Evolutionary conservation across 768 basidiomycete genomes (phyloP), one percentile per base, ranked within the genome.

Genomic region (Amanita brunnescens): DNA sequence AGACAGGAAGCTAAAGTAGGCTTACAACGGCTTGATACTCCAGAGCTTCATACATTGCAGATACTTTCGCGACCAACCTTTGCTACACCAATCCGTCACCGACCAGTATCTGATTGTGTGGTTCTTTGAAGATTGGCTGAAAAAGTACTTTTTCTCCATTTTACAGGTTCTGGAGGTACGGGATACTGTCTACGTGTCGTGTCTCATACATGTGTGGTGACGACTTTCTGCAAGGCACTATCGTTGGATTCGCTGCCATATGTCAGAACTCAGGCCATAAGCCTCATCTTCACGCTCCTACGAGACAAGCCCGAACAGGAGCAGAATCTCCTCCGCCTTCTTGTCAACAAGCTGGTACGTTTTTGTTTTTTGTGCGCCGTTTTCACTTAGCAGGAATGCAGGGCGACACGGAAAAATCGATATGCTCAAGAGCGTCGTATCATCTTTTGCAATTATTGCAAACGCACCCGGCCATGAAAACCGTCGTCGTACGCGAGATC

Each of bases 41-140:
- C 21, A 40, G 16, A 24, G 26, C 12, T 47, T 13, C 38, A 48
- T 47, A 35, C 35, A 26, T 43, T 29, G 49, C 51, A 95, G 93
- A 63, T 94, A 93, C 64, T 89, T 95, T 62, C 85, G 89, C 6
- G 93, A 95, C 62, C 94, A 94, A 59, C 84, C 87, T 10, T 64
- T 91, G 47, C 63, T 70, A 1, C 83, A 85, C 62, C 76, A 80
- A 0, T 66, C 68, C 14, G 72, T 79, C 24, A 83, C 85, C 0
- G 87, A 94, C 51, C 73, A 79, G 47, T 80, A 89, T 62, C 67
- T 97, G 0, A 59, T 93, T 5, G 52, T 85, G 2, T 98, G 88
- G 85, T 86, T 85, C 54, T 98, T 96, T 64, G 96, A 99, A 65
- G 95, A 98, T 59, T 97, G 91, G 89, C 64, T 97, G 45, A 99